Base-by-base conservation (phyloP, 495 filamentous ascomycete species). In the Talaromyces ruber region DNA sequence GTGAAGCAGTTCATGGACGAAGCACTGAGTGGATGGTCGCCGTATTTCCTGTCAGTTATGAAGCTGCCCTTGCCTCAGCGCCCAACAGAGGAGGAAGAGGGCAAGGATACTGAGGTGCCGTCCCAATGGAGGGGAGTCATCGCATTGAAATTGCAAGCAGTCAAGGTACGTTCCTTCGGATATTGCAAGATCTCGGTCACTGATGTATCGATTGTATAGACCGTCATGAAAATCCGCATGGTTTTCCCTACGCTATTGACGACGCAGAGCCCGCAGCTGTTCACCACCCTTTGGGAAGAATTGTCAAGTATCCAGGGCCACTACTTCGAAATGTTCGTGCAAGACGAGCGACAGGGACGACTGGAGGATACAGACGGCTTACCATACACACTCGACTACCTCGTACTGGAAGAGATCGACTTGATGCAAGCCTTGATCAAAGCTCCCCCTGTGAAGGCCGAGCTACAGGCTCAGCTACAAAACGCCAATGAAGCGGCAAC, bases 311-410 rank as follows among this genome's bases (percentile, higher is more conserved):
- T 94, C 21, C 85, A 90, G 61, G 73, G 76, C 5, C 69, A 86
- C 16, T 96, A 97, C 66, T 83, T 89, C 64, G 79, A 84, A 59
- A 84, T 96, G 68, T 98, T 93, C 73, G 88, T 96, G 64, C 79
- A 89, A 59, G 84, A 91, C 62, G 88, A 95, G 60, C 84, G 87
- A 34, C 92, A 98, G 74, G 87, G 91, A 50, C 84, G 93, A 21
- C 72, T 98, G 55, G 93, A 96, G 68, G 93, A 98, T 72, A 83
- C 86, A 11, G 94, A 98, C 71, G 84, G 88, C 25, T 80, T 98
- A n/a, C 92, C 95, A 0, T 96, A 93, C 72, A 93, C 92, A 0
- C 80, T 98, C n/a, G 94, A 98, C 71, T 91, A 95, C 66, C 81
- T 98, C 45, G 84, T 98, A 7, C 71, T 97, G 32, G 94, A 98